Conservation (phyloP, 2,329 filamentous ascomycete species). For the Cordyceps fumosorosea region DNA sequence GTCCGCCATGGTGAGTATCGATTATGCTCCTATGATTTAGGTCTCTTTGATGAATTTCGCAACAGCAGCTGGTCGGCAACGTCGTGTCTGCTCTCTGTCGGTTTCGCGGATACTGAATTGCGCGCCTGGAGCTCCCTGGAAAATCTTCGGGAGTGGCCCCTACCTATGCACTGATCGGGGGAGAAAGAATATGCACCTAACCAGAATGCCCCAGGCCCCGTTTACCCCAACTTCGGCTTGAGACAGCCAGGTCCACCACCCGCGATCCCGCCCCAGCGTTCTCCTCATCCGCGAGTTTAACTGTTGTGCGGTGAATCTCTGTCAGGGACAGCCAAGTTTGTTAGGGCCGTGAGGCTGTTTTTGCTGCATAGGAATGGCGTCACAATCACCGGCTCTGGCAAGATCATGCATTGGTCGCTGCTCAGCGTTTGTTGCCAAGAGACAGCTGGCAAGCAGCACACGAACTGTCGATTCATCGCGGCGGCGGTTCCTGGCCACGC, state of each 20-base stretch:
- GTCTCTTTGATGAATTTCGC: not conserved
- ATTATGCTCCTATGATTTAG: not conserved
- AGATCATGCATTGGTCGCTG: slow-evolving; percentile 16
- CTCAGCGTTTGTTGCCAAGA: not conserved
- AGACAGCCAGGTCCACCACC: not conserved
- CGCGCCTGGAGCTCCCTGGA: slow-evolving; percentile 3
- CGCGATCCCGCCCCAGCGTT: not conserved
- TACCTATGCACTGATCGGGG: slow-evolving; percentile 8
- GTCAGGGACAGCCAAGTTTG: not conserved
- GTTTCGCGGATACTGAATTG: not conserved
- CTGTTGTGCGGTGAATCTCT: not conserved
- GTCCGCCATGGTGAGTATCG: slow-evolving; percentile 64
- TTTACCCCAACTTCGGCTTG: slow-evolving; percentile 11
- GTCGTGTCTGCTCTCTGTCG: not conserved
- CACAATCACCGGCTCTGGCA: slow-evolving; percentile 21
- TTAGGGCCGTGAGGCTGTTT: not conserved
- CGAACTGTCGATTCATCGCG: slow-evolving; percentile 17
- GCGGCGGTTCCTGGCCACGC: slow-evolving; percentile 22
- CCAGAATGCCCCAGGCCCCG: not conserved
- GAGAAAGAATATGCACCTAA: slow-evolving; percentile 7
- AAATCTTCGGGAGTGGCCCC: slow-evolving; percentile 11
- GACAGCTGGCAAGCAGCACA: slow-evolving; percentile 17
- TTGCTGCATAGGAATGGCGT: slow-evolving; percentile 20
- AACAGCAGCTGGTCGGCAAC: not conserved
- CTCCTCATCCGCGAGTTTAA: not conserved